Evolutionary conservation across 2,329 filamentous ascomycete genomes (phyloP), one percentile per base, ranked within the genome.

Genomic region (Penicillium thymicola): DNA sequence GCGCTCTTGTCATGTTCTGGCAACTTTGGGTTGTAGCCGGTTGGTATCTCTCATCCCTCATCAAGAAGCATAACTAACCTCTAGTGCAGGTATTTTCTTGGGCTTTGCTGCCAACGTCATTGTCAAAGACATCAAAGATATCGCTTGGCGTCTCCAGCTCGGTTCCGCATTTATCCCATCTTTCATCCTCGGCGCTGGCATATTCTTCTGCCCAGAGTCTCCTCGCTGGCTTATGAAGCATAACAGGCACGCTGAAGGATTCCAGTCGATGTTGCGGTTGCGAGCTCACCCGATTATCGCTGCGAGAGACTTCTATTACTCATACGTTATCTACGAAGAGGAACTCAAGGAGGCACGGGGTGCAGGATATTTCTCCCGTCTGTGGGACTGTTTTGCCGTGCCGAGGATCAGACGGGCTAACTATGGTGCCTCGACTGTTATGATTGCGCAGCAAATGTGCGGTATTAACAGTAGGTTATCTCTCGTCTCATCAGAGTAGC

Each of bases 381-480:
- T 89, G 64, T 60, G 74, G 49, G 72, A 79, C 43, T 72, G 82
- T 0, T 79, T 79, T 60, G 74, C 75, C 2, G 74, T 79, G 18
- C 76, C 77, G 14, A 70, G 77, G 28, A 73, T 79, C 49, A 67
- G 77, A 45, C 74, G 77, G n/a, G 90, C 90, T 3, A 91, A 86
- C 5, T 79, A 88, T 25, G 90, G 89, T 7, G 87, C 89, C 1
- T 89, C 85, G 57, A 85, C 85, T 2, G 89, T 92, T 63, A 95
- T 95, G 90, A 84, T 89, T 66, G 85, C 85, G 0, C 86, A 89
- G 70, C 85, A 89, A 68, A 85, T 88, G 81, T 88, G 85, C 64
- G 82, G 81, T 73, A 79, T 69, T 44, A 69, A 69, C 54, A 67
- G 65, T 67, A 58, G 46, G 65, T 60, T n/a, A 2, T 34, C 21